Evolutionary conservation across 805 yeast species (phyloP).

Genomic region (Hanseniaspora guilliermondii): DNA sequence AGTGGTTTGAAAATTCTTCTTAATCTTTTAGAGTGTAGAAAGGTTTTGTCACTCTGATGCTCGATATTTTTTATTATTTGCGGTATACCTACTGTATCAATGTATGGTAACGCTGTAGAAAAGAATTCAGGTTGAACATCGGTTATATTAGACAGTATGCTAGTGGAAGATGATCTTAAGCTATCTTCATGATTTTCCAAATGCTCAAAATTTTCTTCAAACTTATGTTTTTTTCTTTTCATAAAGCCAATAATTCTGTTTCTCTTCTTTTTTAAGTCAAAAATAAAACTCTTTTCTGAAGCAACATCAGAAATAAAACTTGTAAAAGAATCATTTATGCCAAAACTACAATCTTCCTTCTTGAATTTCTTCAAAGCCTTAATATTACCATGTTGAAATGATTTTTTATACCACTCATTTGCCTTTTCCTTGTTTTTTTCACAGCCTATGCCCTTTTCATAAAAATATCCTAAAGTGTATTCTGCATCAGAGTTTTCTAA

Average conservation of each 20-base stretch:
- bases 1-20: background rate
- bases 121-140: background rate
- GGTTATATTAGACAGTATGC: background rate
- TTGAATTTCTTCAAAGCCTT: conserved; percentile 29
- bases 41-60: background rate
- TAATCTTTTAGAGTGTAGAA: conserved; percentile 1
- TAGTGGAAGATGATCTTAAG: background rate
- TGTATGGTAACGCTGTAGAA: background rate
- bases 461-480: conserved; percentile 69
- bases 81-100: background rate
- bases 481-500: conserved; percentile 70
- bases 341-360: background rate
- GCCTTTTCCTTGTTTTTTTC: conserved; percentile 45
- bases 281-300: background rate
- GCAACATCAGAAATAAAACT: background rate
- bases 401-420: conserved; percentile 60
- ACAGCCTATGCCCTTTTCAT: conserved; percentile 82
- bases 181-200: background rate
- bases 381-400: conserved; percentile 50
- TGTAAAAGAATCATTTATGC: background rate
- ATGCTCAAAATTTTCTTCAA: background rate
- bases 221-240: background rate
- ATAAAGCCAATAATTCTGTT: background rate
- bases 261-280: background rate
- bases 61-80: background rate